Percentiles rank a stretch among this genome's conserved stretches.
These are phyloP conservation scores for Amylocystis lapponica DNA, from an alignment of 768 basidiomycete genomes.

Conservation along the genomic window DNA sequence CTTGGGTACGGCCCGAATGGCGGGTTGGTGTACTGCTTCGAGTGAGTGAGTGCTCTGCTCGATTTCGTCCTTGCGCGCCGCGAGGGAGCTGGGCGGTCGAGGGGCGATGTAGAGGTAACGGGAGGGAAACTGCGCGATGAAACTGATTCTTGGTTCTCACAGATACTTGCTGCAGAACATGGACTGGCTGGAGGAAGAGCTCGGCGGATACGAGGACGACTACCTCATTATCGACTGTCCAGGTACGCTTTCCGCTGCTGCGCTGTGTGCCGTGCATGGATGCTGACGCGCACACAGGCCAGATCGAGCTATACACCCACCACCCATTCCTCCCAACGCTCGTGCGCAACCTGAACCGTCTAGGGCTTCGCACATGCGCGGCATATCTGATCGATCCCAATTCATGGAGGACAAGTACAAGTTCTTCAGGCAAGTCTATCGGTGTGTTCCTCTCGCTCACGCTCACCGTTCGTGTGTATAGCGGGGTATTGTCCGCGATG, in stretches of 20 bases:
- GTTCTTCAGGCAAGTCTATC: constrained; percentile 71
- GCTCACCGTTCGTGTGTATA: constrained; percentile 21
- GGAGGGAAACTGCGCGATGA: not conserved
- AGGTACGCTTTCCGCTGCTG: constrained; percentile 37
- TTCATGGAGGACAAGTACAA: constrained; percentile 99
- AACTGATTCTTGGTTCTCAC: constrained; percentile 1
- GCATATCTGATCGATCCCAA: constrained; percentile 95
- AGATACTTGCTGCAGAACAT: constrained; percentile 97
- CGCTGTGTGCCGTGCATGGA: constrained; percentile 1
- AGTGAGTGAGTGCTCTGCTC: constrained; percentile 75
- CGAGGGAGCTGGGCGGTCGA: not conserved
- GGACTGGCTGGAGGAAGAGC: constrained; percentile 96
- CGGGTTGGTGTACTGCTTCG: constrained; percentile 96
- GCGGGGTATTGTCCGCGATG: constrained; percentile 96
- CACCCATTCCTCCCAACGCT: constrained; percentile 93
- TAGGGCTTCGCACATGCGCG: constrained; percentile 84
- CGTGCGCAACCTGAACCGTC: constrained; percentile 63
- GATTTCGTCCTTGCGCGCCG: not conserved
- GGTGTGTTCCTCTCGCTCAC: not conserved
- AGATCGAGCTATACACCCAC: constrained; percentile 98
- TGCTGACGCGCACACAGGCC: constrained; percentile 45
- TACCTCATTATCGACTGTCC: constrained; percentile 93
- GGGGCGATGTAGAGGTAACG: too few relatives aligned
- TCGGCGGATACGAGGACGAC: constrained; percentile 93
- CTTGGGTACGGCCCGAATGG: constrained; percentile 95